A percentile compares a stretch with the other conserved stretches of the same genome.
Evolutionary conservation across 2,329 filamentous ascomycete genomes (phyloP).

Genomic region (Pezicula carpinea): DNA sequence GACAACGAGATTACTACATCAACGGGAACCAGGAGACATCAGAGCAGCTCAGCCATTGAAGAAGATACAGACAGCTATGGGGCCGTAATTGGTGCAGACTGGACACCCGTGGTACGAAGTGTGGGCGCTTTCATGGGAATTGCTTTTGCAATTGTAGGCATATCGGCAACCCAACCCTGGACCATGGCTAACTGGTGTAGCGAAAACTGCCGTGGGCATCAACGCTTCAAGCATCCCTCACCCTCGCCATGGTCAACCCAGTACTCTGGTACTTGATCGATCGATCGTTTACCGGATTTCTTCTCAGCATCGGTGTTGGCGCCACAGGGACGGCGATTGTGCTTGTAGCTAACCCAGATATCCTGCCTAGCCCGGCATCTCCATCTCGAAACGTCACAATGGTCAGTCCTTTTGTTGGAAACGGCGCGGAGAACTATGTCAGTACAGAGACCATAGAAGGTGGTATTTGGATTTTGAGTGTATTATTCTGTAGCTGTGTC

Average conservation of each 20-base stretch:
- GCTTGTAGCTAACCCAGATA: conserved; percentile 69
- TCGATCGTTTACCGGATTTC: conserved; percentile 77
- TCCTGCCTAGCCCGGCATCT: conserved; percentile 64
- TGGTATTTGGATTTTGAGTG: conserved; percentile 85
- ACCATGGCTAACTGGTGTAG: conserved; percentile 39
- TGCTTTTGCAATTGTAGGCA: conserved; percentile 76
- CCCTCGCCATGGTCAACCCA: conserved; percentile 85
- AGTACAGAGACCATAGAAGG: conserved; percentile 63
- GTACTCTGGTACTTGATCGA: conserved; percentile 96
- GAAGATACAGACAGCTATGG: conserved; percentile 20
- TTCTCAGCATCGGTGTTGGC: conserved; percentile 72
- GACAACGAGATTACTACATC: conserved; percentile 16
- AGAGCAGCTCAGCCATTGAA: conserved; percentile 22
- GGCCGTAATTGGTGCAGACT: conserved; percentile 54
- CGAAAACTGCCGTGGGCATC: conserved; percentile 90
- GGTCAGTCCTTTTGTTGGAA: conserved; percentile 12
- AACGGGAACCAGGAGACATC: conserved; percentile 4
- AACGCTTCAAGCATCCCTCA: conserved; percentile 86
- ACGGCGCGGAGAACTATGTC: conserved; percentile 45
- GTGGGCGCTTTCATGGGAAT: conserved; percentile 70
- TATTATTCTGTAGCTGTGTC: conserved; percentile 89
- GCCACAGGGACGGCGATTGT: conserved; percentile 69
- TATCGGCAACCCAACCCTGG: conserved; percentile 2
- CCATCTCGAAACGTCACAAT: conserved; percentile 9
- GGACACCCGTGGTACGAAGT: conserved; percentile 67